Evolutionary conservation across 2,329 filamentous ascomycete genomes (phyloP).

Genomic region (Phyllosticta ampelicida): DNA sequence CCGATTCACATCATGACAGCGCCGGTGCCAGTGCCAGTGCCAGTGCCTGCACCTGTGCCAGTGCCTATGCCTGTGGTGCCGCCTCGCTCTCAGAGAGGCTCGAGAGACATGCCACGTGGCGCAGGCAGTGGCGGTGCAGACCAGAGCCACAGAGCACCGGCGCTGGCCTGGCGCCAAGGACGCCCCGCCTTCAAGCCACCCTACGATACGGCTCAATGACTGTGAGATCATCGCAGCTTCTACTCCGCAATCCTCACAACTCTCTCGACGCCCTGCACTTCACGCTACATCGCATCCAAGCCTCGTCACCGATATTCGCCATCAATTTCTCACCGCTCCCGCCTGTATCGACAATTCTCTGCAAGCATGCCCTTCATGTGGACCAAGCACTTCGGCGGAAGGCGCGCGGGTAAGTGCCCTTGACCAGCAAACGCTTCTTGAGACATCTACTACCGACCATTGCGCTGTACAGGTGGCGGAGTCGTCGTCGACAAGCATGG

Average conservation of each 20-base stretch:
- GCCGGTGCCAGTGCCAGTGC: too few species aligned
- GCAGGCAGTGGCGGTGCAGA: too few species aligned
- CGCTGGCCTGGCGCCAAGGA: background rate
- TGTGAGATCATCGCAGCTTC: background rate
- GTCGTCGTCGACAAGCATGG: conserved; percentile 44
- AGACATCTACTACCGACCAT: background rate
- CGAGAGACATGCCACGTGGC: too few species aligned
- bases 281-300: background rate
- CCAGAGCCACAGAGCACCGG: too few species aligned
- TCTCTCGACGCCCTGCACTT: background rate
- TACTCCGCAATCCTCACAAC: too few species aligned
- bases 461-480: conserved; percentile 32
- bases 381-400: conserved; percentile 36
- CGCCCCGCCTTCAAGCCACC: background rate
- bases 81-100: too few species aligned
- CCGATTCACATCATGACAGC: too few species aligned
- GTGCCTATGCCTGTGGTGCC: too few species aligned
- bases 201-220: background rate
- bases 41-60: too few species aligned
- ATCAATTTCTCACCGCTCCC: background rate
- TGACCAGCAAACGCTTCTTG: background rate
- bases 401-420: conserved; percentile 28
- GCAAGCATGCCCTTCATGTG: conserved; percentile 37
- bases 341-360: conserved; percentile 11
- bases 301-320: background rate